Base-by-base conservation (phyloP, 495 filamentous ascomycete genomes). In the Penicillium subrubescens region DNA sequence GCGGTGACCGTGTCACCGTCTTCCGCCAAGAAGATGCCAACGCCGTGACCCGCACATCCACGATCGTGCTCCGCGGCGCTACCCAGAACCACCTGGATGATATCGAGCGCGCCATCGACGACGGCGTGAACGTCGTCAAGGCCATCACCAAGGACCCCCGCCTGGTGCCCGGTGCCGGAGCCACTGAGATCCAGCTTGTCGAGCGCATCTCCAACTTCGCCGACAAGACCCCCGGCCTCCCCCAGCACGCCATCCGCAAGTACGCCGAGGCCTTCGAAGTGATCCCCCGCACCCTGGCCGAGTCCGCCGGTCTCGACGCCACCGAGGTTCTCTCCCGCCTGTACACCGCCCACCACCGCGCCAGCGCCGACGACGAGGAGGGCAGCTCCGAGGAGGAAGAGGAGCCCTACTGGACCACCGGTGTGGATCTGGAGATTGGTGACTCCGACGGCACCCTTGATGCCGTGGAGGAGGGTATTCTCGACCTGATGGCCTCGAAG, bases 71-170 rank as follows among this genome's bases (percentile, higher is more conserved):
- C 63, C 88, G 96, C 57, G 96, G 96, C 48, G 96, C 96, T 12
- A 99, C 96, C 12, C 93, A 97, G 77, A 98, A 99, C 77, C 92
- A 97, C 75, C 87, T 99, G 46, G 96, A 99, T 69, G 96, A 99
- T 64, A 86, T 99, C 44, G 96, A 99, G 84, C 88, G 96, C 61
- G 96, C 96, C 55, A 93, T 99, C 35, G 96, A 99, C 69, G 96
- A 99, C 71, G 96, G 96, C 64, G 96, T 99, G 70, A 99, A 97
- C 73, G 96, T 96, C 54, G 92, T 99, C 71, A 99, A 99, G 81
- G 95, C 96, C 62, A 94, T 98, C 79, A 97, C 95, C 63, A 90
- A 92, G 74, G 96, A 98, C 73, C 81, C 93, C 35, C 86, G 92
- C 57, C 85, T 99, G 21, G 93, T 98, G 0, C 94, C 96, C 56